These are phyloP conservation scores for Ilex paraguariensis DNA, from an alignment of 305 asterid genomes.

Conservation along the genomic window DNA sequence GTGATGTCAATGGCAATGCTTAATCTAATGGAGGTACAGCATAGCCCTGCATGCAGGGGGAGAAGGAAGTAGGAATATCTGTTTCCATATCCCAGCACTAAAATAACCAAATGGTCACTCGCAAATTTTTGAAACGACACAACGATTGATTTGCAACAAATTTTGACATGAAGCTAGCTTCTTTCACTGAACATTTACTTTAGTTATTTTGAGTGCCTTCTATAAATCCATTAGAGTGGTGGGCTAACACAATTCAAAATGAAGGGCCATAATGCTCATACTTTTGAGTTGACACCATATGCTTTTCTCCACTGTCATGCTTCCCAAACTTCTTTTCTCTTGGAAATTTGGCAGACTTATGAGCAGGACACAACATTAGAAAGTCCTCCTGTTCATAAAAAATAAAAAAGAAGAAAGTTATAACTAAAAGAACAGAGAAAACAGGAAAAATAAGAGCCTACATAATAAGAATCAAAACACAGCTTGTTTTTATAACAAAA, in stretches of 20 bases:
- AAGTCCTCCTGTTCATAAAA: conserved; percentile 50
- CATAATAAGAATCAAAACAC: conserved; percentile 7
- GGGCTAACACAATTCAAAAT: neutral
- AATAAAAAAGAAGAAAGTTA: conserved; percentile 5
- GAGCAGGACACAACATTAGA: conserved; percentile 76
- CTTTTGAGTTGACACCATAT: conserved; percentile 31
- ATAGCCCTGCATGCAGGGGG: too few species aligned
- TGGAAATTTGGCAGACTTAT: conserved; percentile 64
- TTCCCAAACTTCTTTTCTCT: conserved; percentile 46
- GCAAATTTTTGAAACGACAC: neutral
- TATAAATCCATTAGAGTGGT: neutral
- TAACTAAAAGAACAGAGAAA: neutral
- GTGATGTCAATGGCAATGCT: too few species aligned
- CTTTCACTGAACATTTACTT: neutral
- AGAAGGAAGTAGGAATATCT: too few species aligned
- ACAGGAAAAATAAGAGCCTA: neutral
- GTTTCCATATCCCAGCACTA: neutral
- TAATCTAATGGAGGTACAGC: too few species aligned
- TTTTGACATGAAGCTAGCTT: neutral
- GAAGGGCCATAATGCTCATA: conserved; percentile 5
- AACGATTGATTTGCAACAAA: neutral
- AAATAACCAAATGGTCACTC: neutral
- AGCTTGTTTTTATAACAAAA: conserved; percentile 2
- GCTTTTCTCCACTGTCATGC: conserved; percentile 24
- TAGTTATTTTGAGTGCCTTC: neutral